Evolutionary conservation across 129 eudicot genomes (phyloP).

Genomic region (Escallonia herrerae): DNA sequence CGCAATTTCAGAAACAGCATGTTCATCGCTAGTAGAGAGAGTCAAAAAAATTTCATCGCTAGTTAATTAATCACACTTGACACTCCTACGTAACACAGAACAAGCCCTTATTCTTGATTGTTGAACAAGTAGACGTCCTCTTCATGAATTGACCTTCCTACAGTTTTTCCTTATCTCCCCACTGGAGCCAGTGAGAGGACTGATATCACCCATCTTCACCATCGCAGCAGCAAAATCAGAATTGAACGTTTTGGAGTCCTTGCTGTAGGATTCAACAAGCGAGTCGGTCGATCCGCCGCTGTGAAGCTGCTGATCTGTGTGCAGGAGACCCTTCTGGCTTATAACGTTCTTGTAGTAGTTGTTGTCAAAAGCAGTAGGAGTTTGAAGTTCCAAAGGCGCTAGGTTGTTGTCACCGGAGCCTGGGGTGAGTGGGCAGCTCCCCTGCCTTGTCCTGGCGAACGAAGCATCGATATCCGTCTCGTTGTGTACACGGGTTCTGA

Average conservation of each 20-base stretch:
- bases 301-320: conserved; percentile 27
- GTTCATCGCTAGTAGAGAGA: too few species aligned
- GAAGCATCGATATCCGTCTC: conserved; percentile 47
- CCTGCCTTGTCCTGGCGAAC: conserved; percentile 33
- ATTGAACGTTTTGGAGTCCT: neutral
- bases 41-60: too few species aligned
- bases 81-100: too few species aligned
- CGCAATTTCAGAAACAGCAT: too few species aligned
- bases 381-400: conserved; percentile 22
- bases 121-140: neutral
- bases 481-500: conserved; percentile 49
- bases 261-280: conserved; percentile 7
- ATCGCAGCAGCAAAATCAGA: conserved; percentile 26
- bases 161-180: conserved; percentile 32
- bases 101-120: too few species aligned
- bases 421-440: conserved; percentile 4
- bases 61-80: too few species aligned
- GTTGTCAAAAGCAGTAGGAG: conserved; percentile 25
- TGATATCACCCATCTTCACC: conserved; percentile 35
- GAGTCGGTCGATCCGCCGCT: conserved; percentile 12
- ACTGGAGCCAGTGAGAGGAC: conserved; percentile 25
- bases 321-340: conserved; percentile 21
- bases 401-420: conserved; percentile 27
- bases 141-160: conserved; percentile 15
- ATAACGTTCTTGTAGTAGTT: conserved; percentile 21